Evolutionary conservation across 2,329 filamentous ascomycete species (phyloP), one percentile per base, ranked within the genome.

Genomic region (Fusarium redolens): DNA sequence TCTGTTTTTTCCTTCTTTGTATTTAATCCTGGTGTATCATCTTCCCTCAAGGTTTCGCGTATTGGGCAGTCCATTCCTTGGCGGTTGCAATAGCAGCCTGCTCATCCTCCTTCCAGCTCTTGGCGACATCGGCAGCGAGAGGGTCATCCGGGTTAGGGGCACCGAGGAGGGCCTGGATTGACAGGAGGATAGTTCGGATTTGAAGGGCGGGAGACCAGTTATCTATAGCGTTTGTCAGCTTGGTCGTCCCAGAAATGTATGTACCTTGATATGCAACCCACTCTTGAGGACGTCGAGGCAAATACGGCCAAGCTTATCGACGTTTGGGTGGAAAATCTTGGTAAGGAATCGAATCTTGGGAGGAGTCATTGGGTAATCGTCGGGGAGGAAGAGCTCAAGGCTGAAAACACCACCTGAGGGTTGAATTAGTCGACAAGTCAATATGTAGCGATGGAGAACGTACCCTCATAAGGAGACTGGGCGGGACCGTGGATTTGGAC

Each of bases 151-250:
- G 96, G 83, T 99, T 99, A 18, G 96, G 96, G 10, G 96, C 96
- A 48, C 96, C 96, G 18, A 99, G 91, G 30, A 99, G 89, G 56
- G 96, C 96, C 83, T 99, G 97, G 81, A 99, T 99, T 14, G 96
- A 98, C 61, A 99, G 91, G n/a, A 99, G 90, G 75, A 99, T 99
- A 11, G 96, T 99, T 73, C 96, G 92, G 81, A 99, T 99, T 84
- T 99, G 96, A 37, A 99, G 90, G 18, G 97, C 96, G 9, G 96
- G 96, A 28, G 96, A 98, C 96, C 96, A 99, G 88, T 99, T 99
- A 82, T 96, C 95, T 98, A 71, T 20, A 45, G n/a, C 22, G 63
- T 48, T 56, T 55, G 65, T 77, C 58, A 74, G 74, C 38, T 50
- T 57, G 8, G 28, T 22, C 44, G 45, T 41, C 44, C 45, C 43